A percentile compares a stretch with the other conserved stretches of the same genome.
Evolutionary conservation across 768 basidiomycete species (phyloP).

Genomic region (Rubroboletus pulcherrimus): DNA sequence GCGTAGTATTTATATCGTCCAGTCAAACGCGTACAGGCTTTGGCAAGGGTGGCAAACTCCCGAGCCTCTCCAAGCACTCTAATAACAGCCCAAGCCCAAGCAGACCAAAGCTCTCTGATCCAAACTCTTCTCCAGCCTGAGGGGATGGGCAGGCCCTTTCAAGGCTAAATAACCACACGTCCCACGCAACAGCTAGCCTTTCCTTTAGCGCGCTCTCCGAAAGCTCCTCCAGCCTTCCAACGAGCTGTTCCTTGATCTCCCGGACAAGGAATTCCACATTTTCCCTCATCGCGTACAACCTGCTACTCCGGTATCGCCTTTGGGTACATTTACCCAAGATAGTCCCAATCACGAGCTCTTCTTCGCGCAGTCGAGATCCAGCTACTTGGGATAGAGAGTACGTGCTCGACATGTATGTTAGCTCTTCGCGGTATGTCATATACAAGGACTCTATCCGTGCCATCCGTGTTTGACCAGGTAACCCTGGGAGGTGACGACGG

Average conservation of each 20-base stretch:
- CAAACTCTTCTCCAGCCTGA: constrained; percentile 33
- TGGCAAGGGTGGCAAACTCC: constrained; percentile 25
- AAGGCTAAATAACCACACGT: constrained; percentile 57
- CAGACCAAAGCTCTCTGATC: constrained; percentile 64
- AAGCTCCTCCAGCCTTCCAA: constrained; percentile 29
- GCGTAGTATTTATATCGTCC: not conserved
- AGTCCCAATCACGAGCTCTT: constrained; percentile 71
- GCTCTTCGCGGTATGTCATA: constrained; percentile 53
- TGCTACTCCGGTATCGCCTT: constrained; percentile 53
- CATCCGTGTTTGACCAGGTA: not conserved
- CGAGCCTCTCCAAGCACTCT: constrained; percentile 50
- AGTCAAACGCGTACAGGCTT: not conserved
- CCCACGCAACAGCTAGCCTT: constrained; percentile 56
- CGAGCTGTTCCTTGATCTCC: constrained; percentile 41
- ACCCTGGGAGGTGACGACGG: constrained; percentile 14
- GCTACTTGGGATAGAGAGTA: constrained; percentile 60
- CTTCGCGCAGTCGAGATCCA: constrained; percentile 57
- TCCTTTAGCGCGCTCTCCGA: constrained; percentile 30
- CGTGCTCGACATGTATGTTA: constrained; percentile 65
- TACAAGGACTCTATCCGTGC: constrained; percentile 18
- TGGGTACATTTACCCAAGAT: constrained; percentile 71
- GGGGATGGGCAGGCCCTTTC: constrained; percentile 28
- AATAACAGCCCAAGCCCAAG: constrained; percentile 58
- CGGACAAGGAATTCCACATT: constrained; percentile 51
- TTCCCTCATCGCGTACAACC: constrained; percentile 59